phyloP scores from a whole-genome alignment of 1,284 basidiomycete genomes.

The Rhodotorula mucilaginosa region DNA sequence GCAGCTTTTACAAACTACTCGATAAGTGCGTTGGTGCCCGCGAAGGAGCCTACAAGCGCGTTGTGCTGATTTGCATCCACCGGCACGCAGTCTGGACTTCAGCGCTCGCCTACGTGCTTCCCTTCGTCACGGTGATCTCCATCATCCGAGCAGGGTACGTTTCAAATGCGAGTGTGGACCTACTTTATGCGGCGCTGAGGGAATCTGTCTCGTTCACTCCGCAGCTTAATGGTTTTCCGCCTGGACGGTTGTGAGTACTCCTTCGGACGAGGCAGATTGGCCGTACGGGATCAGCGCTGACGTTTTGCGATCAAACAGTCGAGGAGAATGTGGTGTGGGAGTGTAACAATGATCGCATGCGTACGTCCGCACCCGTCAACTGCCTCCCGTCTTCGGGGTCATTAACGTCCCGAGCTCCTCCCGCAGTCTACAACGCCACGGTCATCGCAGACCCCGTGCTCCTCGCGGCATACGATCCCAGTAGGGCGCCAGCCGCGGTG shows the following conservation, averaged over 20 bases:
- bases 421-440: slow-evolving; percentile 24
- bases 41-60: too few relatives aligned
- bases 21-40: background rate
- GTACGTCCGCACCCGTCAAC: background rate
- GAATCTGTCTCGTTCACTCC: background rate
- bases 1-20: slow-evolving; percentile 26
- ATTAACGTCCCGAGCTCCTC: too few relatives aligned
- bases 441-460: slow-evolving; percentile 3
- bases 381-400: too few relatives aligned
- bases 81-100: background rate
- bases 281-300: background rate
- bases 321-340: slow-evolving; percentile 28
- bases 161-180: too few relatives aligned
- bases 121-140: slow-evolving; percentile 16
- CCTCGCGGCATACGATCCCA: background rate
- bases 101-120: slow-evolving; percentile 17
- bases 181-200: background rate
- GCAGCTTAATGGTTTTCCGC: slow-evolving; percentile 28
- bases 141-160: slow-evolving; percentile 19
- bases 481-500: slow-evolving; percentile 18
- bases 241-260: slow-evolving; percentile 21
- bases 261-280: too few relatives aligned
- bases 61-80: background rate
- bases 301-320: background rate
- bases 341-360: slow-evolving; percentile 21